These are phyloP conservation scores for Scenedesmus sp. DNA, from an alignment of 163 green algal species.

Conservation along the genomic window DNA sequence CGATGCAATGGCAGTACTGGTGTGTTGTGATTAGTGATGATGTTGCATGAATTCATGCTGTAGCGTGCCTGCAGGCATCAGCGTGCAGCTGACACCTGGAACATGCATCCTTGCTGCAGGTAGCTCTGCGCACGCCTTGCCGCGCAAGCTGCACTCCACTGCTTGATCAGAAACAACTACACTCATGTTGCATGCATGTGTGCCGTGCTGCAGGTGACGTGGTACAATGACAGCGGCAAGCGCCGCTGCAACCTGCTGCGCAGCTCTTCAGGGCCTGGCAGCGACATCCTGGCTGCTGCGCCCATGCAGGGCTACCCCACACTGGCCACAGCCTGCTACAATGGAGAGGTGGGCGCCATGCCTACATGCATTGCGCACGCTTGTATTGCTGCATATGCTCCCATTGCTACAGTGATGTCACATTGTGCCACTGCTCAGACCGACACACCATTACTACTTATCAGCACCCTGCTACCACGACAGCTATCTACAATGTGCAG, in stretches of 20 bases:
- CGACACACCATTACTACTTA: background rate
- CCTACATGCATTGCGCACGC: background rate
- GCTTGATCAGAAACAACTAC: background rate
- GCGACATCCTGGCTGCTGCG: conserved; percentile 30
- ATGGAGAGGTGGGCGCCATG: conserved; percentile 25
- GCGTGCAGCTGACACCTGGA: too few species aligned
- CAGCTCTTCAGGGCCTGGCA: background rate
- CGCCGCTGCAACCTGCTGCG: conserved; percentile 14
- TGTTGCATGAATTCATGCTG: too few species aligned
- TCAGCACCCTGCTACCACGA: too few species aligned
- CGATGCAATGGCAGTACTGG: background rate
- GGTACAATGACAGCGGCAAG: conserved; percentile 35
- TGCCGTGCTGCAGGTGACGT: conserved; percentile 17
- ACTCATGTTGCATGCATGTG: background rate
- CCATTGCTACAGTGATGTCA: background rate
- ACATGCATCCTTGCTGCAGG: too few species aligned
- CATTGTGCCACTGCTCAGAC: background rate
- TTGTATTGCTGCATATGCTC: background rate
- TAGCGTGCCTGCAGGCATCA: too few species aligned
- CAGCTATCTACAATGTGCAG: too few species aligned
- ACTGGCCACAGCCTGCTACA: conserved; percentile 35
- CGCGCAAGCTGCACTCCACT: background rate
- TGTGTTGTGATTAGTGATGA: too few species aligned
- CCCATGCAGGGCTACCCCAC: conserved; percentile 31
- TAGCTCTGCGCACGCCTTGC: too few species aligned